Base-by-base conservation (phyloP, 1,284 basidiomycete species). In the Trichosporon ovoides region DNA sequence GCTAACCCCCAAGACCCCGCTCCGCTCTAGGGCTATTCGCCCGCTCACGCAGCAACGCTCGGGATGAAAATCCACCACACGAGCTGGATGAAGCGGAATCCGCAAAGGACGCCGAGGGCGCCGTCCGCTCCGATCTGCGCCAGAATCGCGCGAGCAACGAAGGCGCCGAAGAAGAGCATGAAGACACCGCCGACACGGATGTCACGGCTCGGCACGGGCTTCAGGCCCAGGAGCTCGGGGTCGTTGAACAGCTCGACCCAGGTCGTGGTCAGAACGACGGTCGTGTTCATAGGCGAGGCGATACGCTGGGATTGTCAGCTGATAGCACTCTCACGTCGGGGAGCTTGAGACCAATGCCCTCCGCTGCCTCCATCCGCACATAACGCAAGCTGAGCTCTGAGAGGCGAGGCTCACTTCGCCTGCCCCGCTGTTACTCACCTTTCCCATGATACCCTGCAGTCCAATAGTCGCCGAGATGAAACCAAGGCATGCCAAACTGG, bases 201-300 rank as follows among this genome's bases (percentile, higher is more conserved):
- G 71, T 92, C 89, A 38, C 89, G 84, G 1, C 85, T 80, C 33
- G 76, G 77, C 62, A 87, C 80, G 46, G 58, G 65, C 37, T 64
- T 62, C 56, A 80, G 76, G 76, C 77, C 80, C 86, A 77, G 87
- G 7, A 91, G 80, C 52, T 83, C 78, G 0, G 89, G 88, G 71
- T 91, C 88, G 52, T 85, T 84, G 80, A 89, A 82, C 52, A 92
- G 83, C 74, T 91, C 88, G 58, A 89, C 88, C 89, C 89, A 92
- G 24, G 89, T 84, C 10, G 88, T 89, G 10, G 87, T 90, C 18
- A 88, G 79, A 14, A 73, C 66, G 40, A 67, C 55, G 20, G 54
- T 46, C 34, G 58, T 55, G 24, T 89, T 37, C 73, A 91, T 50
- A 33, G 6, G 54, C 55, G 22, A 66, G 61, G 13, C 67, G 34